phyloP scores from a whole-genome alignment of 345 rosid species.

The Aquilaria yunnanensis region DNA sequence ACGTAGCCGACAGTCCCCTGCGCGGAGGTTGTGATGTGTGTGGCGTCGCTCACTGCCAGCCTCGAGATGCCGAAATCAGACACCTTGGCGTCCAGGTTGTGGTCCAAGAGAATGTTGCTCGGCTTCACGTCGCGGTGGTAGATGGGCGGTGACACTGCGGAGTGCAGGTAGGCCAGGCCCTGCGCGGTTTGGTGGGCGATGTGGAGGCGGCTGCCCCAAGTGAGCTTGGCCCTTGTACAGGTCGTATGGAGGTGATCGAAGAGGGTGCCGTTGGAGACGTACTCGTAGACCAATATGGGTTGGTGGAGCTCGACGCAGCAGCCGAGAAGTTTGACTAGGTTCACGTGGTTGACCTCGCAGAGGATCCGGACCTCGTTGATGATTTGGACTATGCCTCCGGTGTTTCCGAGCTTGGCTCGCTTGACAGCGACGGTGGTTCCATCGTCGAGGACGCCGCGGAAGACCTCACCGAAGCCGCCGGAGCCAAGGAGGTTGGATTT shows the following conservation, averaged over 20 bases:
- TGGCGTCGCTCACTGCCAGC: slow-evolving; percentile 32
- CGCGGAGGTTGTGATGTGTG: slow-evolving; percentile 51
- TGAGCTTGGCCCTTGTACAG: not conserved
- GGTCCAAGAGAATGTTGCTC: slow-evolving; percentile 53
- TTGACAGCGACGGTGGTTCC: slow-evolving; percentile 49
- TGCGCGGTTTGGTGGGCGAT: slow-evolving; percentile 49
- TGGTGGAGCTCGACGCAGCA: slow-evolving; percentile 41
- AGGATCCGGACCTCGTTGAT: slow-evolving; percentile 58
- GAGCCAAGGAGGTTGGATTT: slow-evolving; percentile 42
- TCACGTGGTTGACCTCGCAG: slow-evolving; percentile 57
- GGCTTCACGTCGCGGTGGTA: slow-evolving; percentile 55
- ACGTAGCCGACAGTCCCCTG: slow-evolving; percentile 59
- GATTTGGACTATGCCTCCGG: slow-evolving; percentile 43
- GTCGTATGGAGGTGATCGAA: slow-evolving; percentile 40
- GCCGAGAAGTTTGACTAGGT: slow-evolving; percentile 40
- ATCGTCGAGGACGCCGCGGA: slow-evolving; percentile 46
- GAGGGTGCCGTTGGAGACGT: slow-evolving; percentile 47
- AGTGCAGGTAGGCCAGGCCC: slow-evolving; percentile 56
- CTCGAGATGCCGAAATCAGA: slow-evolving; percentile 55
- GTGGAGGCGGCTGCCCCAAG: slow-evolving; percentile 35
- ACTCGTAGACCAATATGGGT: slow-evolving; percentile 55
- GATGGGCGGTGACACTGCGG: slow-evolving; percentile 47
- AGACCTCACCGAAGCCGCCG: slow-evolving; percentile 66
- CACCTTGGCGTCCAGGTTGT: slow-evolving; percentile 42
- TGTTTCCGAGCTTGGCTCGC: slow-evolving; percentile 47